Evolutionary conservation across 495 filamentous ascomycete species (phyloP).

Genomic region (Penicillium canescens): DNA sequence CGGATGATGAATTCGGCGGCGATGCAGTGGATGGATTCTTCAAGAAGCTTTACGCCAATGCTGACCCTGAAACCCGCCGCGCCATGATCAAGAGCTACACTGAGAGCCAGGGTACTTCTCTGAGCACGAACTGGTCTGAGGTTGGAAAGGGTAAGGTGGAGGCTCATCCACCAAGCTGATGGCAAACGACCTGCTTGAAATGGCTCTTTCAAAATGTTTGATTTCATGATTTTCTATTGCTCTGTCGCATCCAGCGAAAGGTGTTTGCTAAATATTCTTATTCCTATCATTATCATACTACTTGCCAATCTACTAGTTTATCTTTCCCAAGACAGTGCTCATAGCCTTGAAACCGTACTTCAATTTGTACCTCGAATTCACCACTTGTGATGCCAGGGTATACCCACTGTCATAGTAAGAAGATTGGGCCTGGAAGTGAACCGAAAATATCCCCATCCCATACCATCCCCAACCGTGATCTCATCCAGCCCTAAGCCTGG

Average conservation of each 20-base stretch:
- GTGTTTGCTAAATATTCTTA: conserved; percentile 7
- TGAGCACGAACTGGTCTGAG: conserved; percentile 92
- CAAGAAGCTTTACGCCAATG: conserved; percentile 81
- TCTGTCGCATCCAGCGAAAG: conserved; percentile 23
- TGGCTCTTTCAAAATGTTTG: background rate
- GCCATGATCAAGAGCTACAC: conserved; percentile 98
- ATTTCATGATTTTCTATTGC: background rate
- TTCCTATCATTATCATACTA: background rate
- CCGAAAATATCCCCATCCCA: background rate
- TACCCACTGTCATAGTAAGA: no score
- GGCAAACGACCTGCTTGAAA: conserved; percentile 2
- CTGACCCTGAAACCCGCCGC: conserved; percentile 75
- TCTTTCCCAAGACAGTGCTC: background rate
- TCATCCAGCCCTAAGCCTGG: background rate
- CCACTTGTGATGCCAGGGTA: no score
- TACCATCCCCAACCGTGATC: no score
- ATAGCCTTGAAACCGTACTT: background rate
- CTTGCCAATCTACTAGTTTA: background rate
- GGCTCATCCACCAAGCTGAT: conserved; percentile 61
- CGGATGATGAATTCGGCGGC: conserved; percentile 60
- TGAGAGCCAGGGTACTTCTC: conserved; percentile 88
- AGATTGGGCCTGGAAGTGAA: no score
- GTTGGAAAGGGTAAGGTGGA: conserved; percentile 73
- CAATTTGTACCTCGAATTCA: background rate
- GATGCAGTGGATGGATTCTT: conserved; percentile 87